A percentile compares a stretch with the other conserved stretches of the same genome.
Conservation (phyloP, 495 filamentous ascomycete species). For the Xylaria sp. region DNA sequence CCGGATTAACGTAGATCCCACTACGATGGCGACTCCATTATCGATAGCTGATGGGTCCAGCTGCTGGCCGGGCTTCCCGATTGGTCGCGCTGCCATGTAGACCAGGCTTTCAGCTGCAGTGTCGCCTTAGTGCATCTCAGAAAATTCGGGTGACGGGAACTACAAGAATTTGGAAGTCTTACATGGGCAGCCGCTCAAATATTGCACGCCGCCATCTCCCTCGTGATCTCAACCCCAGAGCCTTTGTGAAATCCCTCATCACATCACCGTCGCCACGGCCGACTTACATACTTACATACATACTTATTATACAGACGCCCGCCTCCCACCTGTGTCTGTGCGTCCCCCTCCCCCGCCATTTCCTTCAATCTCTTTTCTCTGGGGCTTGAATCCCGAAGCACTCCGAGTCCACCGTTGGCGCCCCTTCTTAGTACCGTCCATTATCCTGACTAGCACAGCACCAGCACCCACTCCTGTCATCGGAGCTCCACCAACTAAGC, state of each 20-base stretch:
- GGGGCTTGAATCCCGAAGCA: constrained; percentile 5
- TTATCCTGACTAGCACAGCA: constrained; percentile 9
- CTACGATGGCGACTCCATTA: background rate
- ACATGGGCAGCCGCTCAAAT: constrained; percentile 9
- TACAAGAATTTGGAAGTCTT: constrained; percentile 22
- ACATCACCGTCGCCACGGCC: background rate
- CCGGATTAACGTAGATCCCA: constrained; percentile 22
- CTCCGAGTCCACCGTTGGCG: constrained; percentile 7
- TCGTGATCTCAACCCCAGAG: background rate
- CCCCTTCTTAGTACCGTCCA: background rate
- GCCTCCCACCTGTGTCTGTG: background rate
- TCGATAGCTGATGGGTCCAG: constrained; percentile 24
- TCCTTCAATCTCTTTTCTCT: background rate
- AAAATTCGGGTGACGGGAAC: constrained; percentile 27
- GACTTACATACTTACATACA: too few relatives aligned
- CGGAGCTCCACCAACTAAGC: constrained; percentile 23
- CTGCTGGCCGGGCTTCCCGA: constrained; percentile 12
- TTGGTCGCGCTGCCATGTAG: constrained; percentile 8
- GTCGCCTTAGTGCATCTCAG: constrained; percentile 16
- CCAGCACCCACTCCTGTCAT: constrained; percentile 26
- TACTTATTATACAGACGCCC: too few relatives aligned
- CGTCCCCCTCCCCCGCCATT: background rate
- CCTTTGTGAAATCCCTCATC: constrained; percentile 24
- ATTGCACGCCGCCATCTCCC: constrained; percentile 8
- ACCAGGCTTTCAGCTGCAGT: constrained; percentile 20